Evolutionary conservation across 805 yeast genomes (phyloP).

Genomic region (Kregervanrija delftensis): DNA sequence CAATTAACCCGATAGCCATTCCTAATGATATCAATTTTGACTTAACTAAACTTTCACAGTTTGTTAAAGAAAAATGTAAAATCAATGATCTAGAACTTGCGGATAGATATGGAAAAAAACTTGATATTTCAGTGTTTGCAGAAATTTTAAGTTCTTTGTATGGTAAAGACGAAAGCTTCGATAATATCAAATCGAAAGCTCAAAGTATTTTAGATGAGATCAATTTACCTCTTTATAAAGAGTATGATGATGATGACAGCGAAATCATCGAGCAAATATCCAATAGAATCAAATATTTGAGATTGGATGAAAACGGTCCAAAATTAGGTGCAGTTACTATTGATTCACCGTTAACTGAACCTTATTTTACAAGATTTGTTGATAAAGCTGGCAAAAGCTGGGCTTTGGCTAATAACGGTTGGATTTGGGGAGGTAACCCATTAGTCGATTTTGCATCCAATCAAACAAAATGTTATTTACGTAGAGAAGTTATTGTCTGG

Average conservation of each 20-base stretch:
- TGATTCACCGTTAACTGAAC: conserved; percentile 64
- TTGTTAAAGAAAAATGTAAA: conserved; percentile 36
- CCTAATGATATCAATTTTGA: conserved; percentile 36
- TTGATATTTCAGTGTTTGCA: conserved; percentile 47
- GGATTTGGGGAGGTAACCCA: conserved; percentile 98
- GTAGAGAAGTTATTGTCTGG: conserved; percentile 95
- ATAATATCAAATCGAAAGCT: conserved; percentile 30
- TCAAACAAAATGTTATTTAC: conserved; percentile 69
- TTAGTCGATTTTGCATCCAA: conserved; percentile 86
- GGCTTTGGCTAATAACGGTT: conserved; percentile 90
- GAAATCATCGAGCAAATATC: conserved; percentile 62
- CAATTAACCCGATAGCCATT: conserved; percentile 28
- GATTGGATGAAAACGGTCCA: conserved; percentile 82
- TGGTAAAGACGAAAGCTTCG: conserved; percentile 20
- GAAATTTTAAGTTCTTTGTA: conserved; percentile 38
- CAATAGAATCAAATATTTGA: conserved; percentile 68
- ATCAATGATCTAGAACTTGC: conserved; percentile 37
- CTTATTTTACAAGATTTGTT: conserved; percentile 75
- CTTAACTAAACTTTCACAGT: conserved; percentile 45
- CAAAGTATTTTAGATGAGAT: conserved; percentile 63
- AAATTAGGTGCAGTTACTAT: conserved; percentile 58
- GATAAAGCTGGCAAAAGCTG: conserved; percentile 49
- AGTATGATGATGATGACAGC: conserved; percentile 66
- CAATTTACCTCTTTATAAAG: conserved; percentile 63
- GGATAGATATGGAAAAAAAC: conserved; percentile 43